Base-by-base conservation (phyloP, 306 rosid species). In the Phaseolus lunatus region DNA sequence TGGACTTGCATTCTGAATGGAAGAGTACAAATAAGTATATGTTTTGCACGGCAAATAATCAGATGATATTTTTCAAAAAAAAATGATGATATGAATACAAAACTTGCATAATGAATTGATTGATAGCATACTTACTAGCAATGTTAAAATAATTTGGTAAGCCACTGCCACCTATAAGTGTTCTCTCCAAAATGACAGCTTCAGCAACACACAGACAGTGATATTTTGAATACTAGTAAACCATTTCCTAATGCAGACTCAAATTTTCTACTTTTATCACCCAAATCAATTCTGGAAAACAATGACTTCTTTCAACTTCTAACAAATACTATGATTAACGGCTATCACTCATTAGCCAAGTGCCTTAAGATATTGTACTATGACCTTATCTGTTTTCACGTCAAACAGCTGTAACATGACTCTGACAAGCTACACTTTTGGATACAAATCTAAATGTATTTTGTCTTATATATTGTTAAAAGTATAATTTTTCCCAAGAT, bases 291-390 rank as follows among this genome's bases (percentile, higher is more conserved):
- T 33, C 1, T 5, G 37, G 37, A 33, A 33, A 5, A 33, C 37
- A 33, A 33, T 33, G 7, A 33, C 37, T 33, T 33, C 8, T 9
- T 37, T 2, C 20, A 58, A 58, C 39, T 26, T 29, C 50, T 9
- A 49, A 23, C 5, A 23, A 45, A 49, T 31, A 27, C 16, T 52
- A 53, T 11, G 6, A 50, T 37, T 13, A 18, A 78, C 70, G 69
- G 82, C 79, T 37, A 37, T 33, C n/a, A 67, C 79, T 67, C 71
- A 82, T 41, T 79, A 82, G 63, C 61, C 80, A 19, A 26, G 73
- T 31, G 39, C 66, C 12, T 47, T 65, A 85, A 76, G 77, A 76
- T 61, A 76, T 76, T 41, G 73, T 85, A 18, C 84, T 84, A 44
- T 37, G 70, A 47, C 73, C 82, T 2, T 84, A 67, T 19, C 52